Percentiles rank a stretch among this genome's conserved stretches.
Evolutionary conservation across 2,329 filamentous ascomycete genomes (phyloP).

Genomic region (Fusarium annulatum): DNA sequence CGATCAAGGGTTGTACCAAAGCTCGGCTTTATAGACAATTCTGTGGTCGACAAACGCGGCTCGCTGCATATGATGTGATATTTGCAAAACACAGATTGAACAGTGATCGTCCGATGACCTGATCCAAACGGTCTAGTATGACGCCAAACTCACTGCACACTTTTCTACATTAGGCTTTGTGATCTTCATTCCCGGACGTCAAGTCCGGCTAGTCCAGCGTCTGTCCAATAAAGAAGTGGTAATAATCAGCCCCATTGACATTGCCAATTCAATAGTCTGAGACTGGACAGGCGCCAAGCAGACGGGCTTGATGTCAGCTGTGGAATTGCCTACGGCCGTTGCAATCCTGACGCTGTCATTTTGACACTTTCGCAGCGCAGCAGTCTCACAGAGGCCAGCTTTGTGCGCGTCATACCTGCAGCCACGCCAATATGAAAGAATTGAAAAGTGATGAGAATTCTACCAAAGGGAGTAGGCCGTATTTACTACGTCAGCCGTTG

Average conservation of each 20-base stretch:
- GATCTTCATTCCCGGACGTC: conserved; percentile 18
- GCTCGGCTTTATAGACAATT: conserved; percentile 13
- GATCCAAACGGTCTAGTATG: conserved; percentile 15
- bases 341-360: conserved; percentile 4
- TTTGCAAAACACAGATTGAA: not conserved
- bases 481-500: not conserved
- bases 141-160: not conserved
- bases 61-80: conserved; percentile 5
- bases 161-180: conserved; percentile 4
- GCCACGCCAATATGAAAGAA: conserved; percentile 5
- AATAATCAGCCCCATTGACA: not conserved
- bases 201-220: conserved; percentile 1
- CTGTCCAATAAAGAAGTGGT: not conserved
- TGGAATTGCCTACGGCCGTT: not conserved
- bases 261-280: not conserved
- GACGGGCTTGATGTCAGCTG: not conserved
- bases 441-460: not conserved
- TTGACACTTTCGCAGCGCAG: not conserved
- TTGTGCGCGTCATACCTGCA: conserved; percentile 24
- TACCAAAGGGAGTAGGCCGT: not conserved
- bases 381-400: conserved; percentile 2
- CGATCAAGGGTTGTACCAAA: not conserved
- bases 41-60: not conserved
- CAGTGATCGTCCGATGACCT: conserved; percentile 17
- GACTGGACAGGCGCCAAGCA: conserved; percentile 6